A percentile compares a stretch with the other conserved stretches of the same genome.
Conservation (phyloP, 768 basidiomycete genomes). For the Pleurotus djamor region DNA sequence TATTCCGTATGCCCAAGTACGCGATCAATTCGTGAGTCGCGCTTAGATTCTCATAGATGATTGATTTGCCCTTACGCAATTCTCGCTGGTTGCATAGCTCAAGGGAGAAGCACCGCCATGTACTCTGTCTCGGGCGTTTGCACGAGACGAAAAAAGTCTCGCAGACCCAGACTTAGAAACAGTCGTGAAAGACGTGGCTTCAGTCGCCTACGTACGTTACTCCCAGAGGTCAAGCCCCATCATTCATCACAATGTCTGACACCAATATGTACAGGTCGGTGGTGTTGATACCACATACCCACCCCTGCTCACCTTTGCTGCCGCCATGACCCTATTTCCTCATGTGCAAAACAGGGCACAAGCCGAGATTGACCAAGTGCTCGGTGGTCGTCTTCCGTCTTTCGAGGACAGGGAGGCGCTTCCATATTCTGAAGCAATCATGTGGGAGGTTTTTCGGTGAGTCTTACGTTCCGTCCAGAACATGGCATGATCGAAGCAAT, state of each 20-base stretch:
- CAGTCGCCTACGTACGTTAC: no score
- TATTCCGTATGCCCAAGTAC: conserved; percentile 15
- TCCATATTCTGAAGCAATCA: conserved; percentile 19
- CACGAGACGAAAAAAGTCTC: no score
- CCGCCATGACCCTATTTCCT: conserved; percentile 26
- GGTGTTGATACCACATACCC: conserved; percentile 24
- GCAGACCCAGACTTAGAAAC: no score
- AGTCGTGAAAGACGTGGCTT: no score
- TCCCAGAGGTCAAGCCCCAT: neutral
- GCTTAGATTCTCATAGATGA: neutral
- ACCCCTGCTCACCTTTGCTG: conserved; percentile 18
- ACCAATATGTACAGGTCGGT: conserved; percentile 12
- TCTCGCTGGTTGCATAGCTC: no score
- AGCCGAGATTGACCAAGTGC: conserved; percentile 21
- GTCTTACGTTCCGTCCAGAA: neutral
- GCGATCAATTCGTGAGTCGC: conserved; percentile 18
- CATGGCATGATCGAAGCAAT: neutral
- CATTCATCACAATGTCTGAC: neutral
- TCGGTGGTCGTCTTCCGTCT: conserved; percentile 21
- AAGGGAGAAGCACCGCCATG: no score
- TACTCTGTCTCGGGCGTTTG: no score
- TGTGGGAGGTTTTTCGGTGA: conserved; percentile 17
- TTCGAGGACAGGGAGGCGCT: conserved; percentile 16
- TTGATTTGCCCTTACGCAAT: no score
- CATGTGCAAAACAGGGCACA: conserved; percentile 25